phyloP scores from a whole-genome alignment of 1,284 basidiomycete genomes.

The Trichosporon ovoides region DNA sequence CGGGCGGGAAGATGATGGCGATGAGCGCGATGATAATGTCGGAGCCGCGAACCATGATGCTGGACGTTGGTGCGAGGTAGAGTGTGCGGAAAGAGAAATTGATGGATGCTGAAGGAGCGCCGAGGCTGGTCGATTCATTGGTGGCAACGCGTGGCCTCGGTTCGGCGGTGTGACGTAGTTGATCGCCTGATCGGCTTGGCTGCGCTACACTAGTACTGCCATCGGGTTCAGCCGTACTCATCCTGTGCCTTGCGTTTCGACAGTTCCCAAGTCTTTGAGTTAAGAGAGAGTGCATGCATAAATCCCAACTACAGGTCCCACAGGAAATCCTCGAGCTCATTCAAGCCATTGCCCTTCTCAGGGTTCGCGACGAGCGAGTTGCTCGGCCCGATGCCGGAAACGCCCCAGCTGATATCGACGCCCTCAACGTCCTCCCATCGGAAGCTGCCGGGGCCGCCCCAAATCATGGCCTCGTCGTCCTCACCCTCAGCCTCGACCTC shows the following conservation, averaged over 20 bases:
- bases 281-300: background rate
- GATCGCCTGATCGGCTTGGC: background rate
- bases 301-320: slow-evolving; percentile 21
- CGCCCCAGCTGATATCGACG: slow-evolving; percentile 39
- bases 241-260: background rate
- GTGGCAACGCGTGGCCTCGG: background rate
- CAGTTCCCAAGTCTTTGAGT: too few relatives aligned
- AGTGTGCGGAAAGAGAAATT: background rate
- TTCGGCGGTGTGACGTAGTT: slow-evolving; percentile 6
- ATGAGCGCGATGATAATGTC: slow-evolving; percentile 45
- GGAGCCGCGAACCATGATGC: slow-evolving; percentile 42
- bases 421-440: slow-evolving; percentile 47
- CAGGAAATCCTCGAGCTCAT: slow-evolving; percentile 35
- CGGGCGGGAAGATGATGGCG: slow-evolving; percentile 59
- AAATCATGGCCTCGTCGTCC: slow-evolving; percentile 24
- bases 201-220: too few relatives aligned
- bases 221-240: too few relatives aligned
- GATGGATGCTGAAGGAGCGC: background rate
- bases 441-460: slow-evolving; percentile 41
- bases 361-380: background rate
- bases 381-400: slow-evolving; percentile 28
- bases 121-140: background rate
- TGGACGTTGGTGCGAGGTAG: background rate
- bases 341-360: slow-evolving; percentile 33
- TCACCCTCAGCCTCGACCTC: slow-evolving; percentile 2